phyloP scores from a whole-genome alignment of 305 asterid species.

The Fraxinus angustifolia region DNA sequence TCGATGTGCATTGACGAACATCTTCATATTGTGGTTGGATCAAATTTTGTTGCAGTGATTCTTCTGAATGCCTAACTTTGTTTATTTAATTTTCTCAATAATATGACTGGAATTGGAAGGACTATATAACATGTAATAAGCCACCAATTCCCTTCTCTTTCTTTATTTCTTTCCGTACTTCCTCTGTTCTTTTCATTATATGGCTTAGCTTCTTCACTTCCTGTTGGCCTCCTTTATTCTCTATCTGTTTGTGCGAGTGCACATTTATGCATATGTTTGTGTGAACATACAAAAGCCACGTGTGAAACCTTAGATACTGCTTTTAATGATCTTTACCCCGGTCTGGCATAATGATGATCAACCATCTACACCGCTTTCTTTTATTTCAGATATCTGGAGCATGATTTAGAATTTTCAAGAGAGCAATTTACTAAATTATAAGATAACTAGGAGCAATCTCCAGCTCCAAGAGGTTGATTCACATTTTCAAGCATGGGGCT shows the following conservation, averaged over 20 bases:
- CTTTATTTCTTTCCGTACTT: not conserved
- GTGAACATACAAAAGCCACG: not conserved
- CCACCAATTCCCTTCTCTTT: not conserved
- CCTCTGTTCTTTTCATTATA: not conserved
- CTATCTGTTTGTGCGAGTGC: not conserved
- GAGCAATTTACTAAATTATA: not conserved
- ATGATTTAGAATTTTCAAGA: not conserved
- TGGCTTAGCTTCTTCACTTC: not conserved
- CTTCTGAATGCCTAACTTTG: not conserved
- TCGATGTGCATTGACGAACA: not conserved
- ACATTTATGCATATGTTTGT: not conserved
- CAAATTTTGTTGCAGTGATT: not conserved
- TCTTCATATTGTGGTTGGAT: not conserved
- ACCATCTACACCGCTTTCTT: not conserved
- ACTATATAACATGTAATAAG: not conserved
- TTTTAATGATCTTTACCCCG: not conserved
- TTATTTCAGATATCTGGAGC: not conserved
- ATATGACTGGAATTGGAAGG: not conserved
- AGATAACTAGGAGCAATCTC: not conserved
- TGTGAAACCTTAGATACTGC: not conserved
- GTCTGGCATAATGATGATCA: not conserved
- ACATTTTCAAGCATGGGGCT: not conserved
- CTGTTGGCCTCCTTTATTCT: not conserved
- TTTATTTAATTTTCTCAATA: not conserved
- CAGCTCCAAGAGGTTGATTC: not conserved